Evolutionary conservation across 306 rosid genomes (phyloP).

Genomic region (Argentina anserina): DNA sequence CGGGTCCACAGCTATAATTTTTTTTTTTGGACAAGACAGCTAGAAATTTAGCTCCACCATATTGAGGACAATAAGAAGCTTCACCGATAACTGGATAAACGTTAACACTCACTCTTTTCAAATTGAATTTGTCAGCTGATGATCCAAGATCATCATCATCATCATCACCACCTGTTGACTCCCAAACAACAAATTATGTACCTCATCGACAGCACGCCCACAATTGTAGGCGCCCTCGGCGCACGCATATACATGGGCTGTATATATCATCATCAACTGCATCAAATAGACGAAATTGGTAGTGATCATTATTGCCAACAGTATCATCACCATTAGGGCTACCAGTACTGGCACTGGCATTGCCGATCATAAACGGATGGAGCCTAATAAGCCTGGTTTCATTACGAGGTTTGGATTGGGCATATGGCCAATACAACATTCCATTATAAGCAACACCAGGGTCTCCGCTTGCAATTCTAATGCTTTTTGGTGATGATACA

Average conservation of each 20-base stretch:
- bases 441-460: background rate
- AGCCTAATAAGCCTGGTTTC: background rate
- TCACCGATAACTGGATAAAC: too few relatives aligned
- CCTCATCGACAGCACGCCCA: background rate
- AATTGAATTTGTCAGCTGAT: background rate
- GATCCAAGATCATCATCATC: background rate
- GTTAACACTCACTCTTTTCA: background rate
- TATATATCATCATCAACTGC: too few relatives aligned
- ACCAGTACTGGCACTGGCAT: background rate
- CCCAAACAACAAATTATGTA: background rate
- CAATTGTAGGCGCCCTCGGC: background rate
- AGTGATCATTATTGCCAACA: background rate
- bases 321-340: background rate
- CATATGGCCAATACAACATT: background rate
- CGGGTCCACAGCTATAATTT: background rate
- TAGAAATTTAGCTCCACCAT: too few relatives aligned
- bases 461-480: fast-evolving
- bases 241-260: background rate
- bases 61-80: too few relatives aligned
- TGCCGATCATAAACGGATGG: background rate
- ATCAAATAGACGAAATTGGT: background rate
- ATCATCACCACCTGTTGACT: background rate
- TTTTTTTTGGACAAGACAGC: too few relatives aligned
- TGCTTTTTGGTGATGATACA: background rate
- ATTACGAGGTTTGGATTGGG: fast-evolving